A percentile compares a stretch with the other conserved stretches of the same genome.
These are phyloP conservation scores for Candida neerlandica DNA, from an alignment of 1,139 yeast species.

Conservation along the genomic window DNA sequence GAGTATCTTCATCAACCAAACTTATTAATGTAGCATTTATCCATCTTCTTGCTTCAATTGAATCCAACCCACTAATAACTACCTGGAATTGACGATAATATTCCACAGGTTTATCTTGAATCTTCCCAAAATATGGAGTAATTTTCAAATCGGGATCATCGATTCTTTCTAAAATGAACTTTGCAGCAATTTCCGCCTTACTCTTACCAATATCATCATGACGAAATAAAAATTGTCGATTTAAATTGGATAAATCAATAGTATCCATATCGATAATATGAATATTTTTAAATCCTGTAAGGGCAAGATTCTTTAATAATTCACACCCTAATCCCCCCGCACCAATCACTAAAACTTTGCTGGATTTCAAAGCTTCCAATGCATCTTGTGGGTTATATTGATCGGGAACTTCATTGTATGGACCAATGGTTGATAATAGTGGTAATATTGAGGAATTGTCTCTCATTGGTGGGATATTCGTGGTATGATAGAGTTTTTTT, in stretches of 20 bases:
- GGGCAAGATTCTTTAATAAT: constrained; percentile 78
- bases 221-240: constrained; percentile 86
- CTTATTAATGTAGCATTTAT: constrained; percentile 75
- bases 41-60: constrained; percentile 91
- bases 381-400: constrained; percentile 35
- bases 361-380: constrained; percentile 24
- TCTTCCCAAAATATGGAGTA: constrained; percentile 60
- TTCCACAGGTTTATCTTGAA: constrained; percentile 68
- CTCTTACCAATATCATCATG: constrained; percentile 73
- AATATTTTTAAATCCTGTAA: constrained; percentile 72
- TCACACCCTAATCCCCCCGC: constrained; percentile 98
- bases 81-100: constrained; percentile 73
- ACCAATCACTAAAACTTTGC: constrained; percentile 65
- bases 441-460: constrained; percentile 24
- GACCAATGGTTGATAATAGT: constrained; percentile 35
- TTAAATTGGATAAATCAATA: constrained; percentile 85
- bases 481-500: no score
- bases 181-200: constrained; percentile 81
- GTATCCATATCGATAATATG: constrained; percentile 95
- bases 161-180: constrained; percentile 53
- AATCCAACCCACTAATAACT: constrained; percentile 86
- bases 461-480: constrained; percentile 11
- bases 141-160: constrained; percentile 47
- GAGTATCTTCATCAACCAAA: constrained; percentile 54
- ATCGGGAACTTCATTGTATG: constrained; percentile 44